Base-by-base conservation (phyloP, 2,329 filamentous ascomycete genomes). In the Neonectria magnoliae region DNA sequence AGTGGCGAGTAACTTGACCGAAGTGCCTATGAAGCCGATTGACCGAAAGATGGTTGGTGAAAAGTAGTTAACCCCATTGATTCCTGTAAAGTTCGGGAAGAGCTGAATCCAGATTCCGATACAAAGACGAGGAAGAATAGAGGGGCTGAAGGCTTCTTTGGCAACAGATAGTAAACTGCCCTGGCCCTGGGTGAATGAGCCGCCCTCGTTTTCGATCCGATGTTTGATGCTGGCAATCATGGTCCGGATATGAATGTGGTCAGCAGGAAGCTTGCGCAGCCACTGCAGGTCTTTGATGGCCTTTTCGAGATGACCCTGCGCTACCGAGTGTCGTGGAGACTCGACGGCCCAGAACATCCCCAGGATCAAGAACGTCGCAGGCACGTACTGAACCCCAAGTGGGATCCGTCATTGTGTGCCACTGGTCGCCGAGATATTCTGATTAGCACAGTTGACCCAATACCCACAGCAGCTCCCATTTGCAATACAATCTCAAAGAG, bases 11-110 rank as follows among this genome's bases (percentile, higher is more conserved):
- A 91, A 84, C 22, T 82, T 80, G 3, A 84, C 84, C 72, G 84
- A 86, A 4, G 85, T 86, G 4, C 88, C 87, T 1, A 72, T 81
- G 57, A 91, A 82, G 25, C 89, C 89, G 47, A 91, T 85, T 18
- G 83, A 85, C 66, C 82, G 81, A 80, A 91, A 91, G n/a, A 91
- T 85, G 1, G 85, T 88, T 0, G 88, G 88, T 0, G 81, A 83
- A 73, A 88, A 89, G 76, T 90, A 90, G 78, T 90, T 90, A 75
- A 88, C 86, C 5, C 88, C 88, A 71, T 91, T 91, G 75, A 89
- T 89, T 1, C 88, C 87, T 1, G 80, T 83, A 7, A 62, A 57
- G 38, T 69, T 69, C 29, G 68, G 68, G 29, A 69, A 64, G 31
- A 69, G 44, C 45, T 62, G 62, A 20, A 68, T 59, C 33, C n/a